phyloP scores from a whole-genome alignment of 768 basidiomycete species.

The Mycena epipterygia region DNA sequence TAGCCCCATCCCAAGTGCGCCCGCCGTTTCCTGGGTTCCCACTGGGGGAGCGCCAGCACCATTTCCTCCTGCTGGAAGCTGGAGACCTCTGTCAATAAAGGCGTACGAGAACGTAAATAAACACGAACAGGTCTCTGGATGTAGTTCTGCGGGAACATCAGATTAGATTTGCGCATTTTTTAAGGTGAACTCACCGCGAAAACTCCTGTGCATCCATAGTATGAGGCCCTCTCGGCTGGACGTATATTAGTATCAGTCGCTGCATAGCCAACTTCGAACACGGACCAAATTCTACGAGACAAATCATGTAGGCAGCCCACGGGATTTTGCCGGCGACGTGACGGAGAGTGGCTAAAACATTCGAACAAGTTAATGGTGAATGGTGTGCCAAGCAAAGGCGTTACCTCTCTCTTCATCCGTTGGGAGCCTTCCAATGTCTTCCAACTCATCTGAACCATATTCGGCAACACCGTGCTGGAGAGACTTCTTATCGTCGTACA shows the following conservation, averaged over 20 bases:
- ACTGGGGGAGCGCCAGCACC: constrained; percentile 45
- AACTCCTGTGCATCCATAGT: constrained; percentile 24
- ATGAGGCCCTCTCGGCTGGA: constrained; percentile 27
- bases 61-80: constrained; percentile 43
- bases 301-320: constrained; percentile 31
- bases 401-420: constrained; percentile 31
- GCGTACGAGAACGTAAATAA: not conserved
- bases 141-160: constrained; percentile 43
- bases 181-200: not conserved
- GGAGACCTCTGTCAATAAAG: not conserved
- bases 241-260: not conserved
- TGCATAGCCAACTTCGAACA: not conserved
- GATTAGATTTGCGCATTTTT: not conserved
- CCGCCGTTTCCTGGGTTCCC: constrained; percentile 40
- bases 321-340: constrained; percentile 24
- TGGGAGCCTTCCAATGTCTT: constrained; percentile 12
- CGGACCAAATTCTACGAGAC: constrained; percentile 25
- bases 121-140: constrained; percentile 39
- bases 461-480: not conserved
- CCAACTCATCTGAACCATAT: constrained; percentile 1
- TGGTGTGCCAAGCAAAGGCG: not conserved
- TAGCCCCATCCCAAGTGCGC: constrained; percentile 39
- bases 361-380: not conserved
- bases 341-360: constrained; percentile 23
- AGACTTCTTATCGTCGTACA: constrained; percentile 17